Evolutionary conservation across 805 yeast species (phyloP).

Genomic region (Candida ascalaphidarum): DNA sequence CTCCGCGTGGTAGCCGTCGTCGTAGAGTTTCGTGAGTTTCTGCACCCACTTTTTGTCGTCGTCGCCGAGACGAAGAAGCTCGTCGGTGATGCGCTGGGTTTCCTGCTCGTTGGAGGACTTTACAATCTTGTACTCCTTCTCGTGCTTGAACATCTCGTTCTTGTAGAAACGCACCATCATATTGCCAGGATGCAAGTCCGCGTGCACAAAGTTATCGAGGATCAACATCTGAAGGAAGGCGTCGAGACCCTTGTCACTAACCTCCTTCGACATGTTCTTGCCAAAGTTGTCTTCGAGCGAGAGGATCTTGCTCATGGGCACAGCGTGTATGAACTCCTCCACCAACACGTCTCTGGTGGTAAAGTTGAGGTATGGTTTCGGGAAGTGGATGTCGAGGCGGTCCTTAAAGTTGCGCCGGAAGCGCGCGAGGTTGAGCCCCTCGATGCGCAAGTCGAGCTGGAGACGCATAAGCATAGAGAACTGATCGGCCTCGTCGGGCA

Average conservation of each 20-base stretch:
- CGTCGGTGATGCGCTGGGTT: constrained; percentile 35
- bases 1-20: constrained; percentile 69
- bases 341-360: constrained; percentile 69
- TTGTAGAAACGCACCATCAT: constrained; percentile 68
- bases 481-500: constrained; percentile 90
- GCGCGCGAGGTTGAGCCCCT: constrained; percentile 67
- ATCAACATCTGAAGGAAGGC: constrained; percentile 91
- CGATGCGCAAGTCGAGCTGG: constrained; percentile 86
- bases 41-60: constrained; percentile 36
- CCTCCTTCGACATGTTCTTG: constrained; percentile 49
- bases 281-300: constrained; percentile 38
- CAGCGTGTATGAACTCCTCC: constrained; percentile 78
- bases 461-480: constrained; percentile 78
- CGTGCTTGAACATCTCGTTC: constrained; percentile 33
- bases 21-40: constrained; percentile 36
- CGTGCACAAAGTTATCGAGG: constrained; percentile 88
- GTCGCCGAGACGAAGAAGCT: constrained; percentile 25
- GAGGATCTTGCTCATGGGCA: constrained; percentile 70
- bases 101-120: constrained; percentile 38
- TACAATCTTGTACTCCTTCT: constrained; percentile 32
- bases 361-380: constrained; percentile 58
- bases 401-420: constrained; percentile 64
- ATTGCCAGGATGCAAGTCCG: constrained; percentile 96
- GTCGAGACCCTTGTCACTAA: constrained; percentile 78
- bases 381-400: constrained; percentile 62